Evolutionary conservation across 2,329 filamentous ascomycete species (phyloP).

Genomic region (Hymenoscyphus fraxineus): DNA sequence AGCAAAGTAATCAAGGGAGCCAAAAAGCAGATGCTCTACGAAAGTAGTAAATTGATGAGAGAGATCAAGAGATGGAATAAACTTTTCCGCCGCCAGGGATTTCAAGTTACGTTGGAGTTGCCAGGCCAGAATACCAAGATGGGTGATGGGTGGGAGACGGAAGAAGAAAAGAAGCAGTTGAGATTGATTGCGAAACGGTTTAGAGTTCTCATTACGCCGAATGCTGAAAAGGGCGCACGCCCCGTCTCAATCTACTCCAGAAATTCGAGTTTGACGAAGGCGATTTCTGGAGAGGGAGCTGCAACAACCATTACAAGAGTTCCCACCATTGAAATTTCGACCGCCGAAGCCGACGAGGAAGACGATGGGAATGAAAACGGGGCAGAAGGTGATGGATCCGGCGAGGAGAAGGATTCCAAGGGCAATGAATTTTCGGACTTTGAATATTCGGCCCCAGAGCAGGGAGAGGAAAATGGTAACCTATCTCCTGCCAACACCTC

Average conservation of each 20-base stretch:
- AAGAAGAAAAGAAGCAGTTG: slow-evolving; percentile 19
- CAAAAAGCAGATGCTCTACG: slow-evolving; percentile 26
- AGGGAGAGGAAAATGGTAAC: not conserved
- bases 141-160: slow-evolving; percentile 16
- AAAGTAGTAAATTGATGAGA: slow-evolving; percentile 20
- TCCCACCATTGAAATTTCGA: not conserved
- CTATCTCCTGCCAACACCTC: no score
- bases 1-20: slow-evolving; percentile 23
- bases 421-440: not conserved
- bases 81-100: slow-evolving; percentile 11
- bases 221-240: slow-evolving; percentile 22
- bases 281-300: slow-evolving; percentile 18
- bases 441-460: not conserved
- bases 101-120: slow-evolving; percentile 25
- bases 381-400: slow-evolving; percentile 7
- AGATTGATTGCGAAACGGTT: slow-evolving; percentile 24
- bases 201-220: slow-evolving; percentile 25
- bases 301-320: not conserved
- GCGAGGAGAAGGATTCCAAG: not conserved
- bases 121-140: slow-evolving; percentile 21
- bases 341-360: not conserved
- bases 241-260: slow-evolving; percentile 22
- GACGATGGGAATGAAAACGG: slow-evolving; percentile 15
- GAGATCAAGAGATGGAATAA: slow-evolving; percentile 25
- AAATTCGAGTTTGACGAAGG: slow-evolving; percentile 25